A percentile compares a stretch with the other conserved stretches of the same genome.
Conservation (phyloP, 192 early-diverging fungal genomes). For the Coemansia sp. region DNA sequence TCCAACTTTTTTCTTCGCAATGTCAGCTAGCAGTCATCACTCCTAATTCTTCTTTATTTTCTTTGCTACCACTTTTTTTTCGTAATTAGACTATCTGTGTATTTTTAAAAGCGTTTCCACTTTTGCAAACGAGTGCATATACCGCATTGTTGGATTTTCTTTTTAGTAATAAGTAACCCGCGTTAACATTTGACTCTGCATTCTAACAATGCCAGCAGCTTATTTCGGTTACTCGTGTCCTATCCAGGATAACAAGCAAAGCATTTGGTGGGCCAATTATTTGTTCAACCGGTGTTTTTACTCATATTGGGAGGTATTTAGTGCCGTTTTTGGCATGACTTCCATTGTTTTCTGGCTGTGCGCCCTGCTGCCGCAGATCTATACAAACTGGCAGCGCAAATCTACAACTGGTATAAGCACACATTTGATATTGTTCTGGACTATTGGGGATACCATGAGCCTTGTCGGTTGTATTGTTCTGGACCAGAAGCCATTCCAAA, state of each 20-base stretch:
- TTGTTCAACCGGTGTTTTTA: conserved; percentile 22
- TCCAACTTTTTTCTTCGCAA: not conserved
- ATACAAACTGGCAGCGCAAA: conserved; percentile 34
- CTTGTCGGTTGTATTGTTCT: conserved; percentile 72
- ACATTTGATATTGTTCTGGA: conserved; percentile 25
- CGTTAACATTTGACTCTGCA: too few relatives aligned
- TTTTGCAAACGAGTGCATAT: not conserved
- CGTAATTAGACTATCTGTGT: not conserved
- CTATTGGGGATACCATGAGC: conserved; percentile 70
- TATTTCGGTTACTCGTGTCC: conserved; percentile 14
- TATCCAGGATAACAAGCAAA: conserved; percentile 7
- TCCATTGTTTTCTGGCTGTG: conserved; percentile 32
- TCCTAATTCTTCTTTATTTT: not conserved
- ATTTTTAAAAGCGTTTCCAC: not conserved
- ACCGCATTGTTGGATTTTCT: not conserved
- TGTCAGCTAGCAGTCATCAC: not conserved
- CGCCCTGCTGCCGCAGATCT: conserved; percentile 34
- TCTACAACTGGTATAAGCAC: conserved; percentile 26
- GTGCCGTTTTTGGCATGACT: conserved; percentile 12
- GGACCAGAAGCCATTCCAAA: conserved; percentile 75
- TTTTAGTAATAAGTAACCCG: not conserved
- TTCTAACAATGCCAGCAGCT: not conserved
- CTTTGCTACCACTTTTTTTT: not conserved
- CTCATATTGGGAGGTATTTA: conserved; percentile 19
- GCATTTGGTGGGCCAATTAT: conserved; percentile 27